A percentile compares a stretch with the other conserved stretches of the same genome.
Evolutionary conservation across 2,329 filamentous ascomycete species (phyloP).

Genomic region (Tolypocladium amazonense): DNA sequence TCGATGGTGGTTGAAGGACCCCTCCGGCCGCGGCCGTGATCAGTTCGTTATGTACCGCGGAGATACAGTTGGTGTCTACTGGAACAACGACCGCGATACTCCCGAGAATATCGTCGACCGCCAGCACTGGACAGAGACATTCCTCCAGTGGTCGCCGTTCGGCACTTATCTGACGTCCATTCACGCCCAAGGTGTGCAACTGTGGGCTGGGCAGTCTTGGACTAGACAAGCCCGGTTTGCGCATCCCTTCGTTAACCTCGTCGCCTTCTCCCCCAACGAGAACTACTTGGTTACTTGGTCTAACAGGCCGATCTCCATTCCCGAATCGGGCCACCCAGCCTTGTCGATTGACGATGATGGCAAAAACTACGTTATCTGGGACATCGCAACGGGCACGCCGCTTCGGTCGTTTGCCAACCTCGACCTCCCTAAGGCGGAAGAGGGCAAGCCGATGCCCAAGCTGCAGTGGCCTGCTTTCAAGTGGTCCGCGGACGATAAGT

Average conservation of each 20-base stretch:
- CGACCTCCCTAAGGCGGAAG: constrained; percentile 54
- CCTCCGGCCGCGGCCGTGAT: constrained; percentile 69
- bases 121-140: constrained; percentile 94
- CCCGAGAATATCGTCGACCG: constrained; percentile 87
- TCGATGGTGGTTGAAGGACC: constrained; percentile 83
- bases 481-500: constrained; percentile 97
- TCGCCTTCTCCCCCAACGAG: constrained; percentile 90
- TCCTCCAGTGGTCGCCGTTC: constrained; percentile 94
- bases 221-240: constrained; percentile 85
- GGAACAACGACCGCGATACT: constrained; percentile 92
- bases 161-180: constrained; percentile 93
- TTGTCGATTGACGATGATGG: constrained; percentile 88
- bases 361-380: constrained; percentile 99
- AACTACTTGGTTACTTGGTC: constrained; percentile 97
- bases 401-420: constrained; percentile 89
- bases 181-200: constrained; percentile 90
- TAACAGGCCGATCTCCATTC: constrained; percentile 81
- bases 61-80: constrained; percentile 89
- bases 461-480: constrained; percentile 98
- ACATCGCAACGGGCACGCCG: constrained; percentile 79
- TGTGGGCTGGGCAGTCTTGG: constrained; percentile 91
- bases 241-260: constrained; percentile 88
- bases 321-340: constrained; percentile 76
- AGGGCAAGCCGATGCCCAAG: constrained; percentile 65
- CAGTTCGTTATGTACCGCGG: constrained; percentile 92